Evolutionary conservation across 1,139 yeast genomes (phyloP).

Genomic region (Pichia sp.): DNA sequence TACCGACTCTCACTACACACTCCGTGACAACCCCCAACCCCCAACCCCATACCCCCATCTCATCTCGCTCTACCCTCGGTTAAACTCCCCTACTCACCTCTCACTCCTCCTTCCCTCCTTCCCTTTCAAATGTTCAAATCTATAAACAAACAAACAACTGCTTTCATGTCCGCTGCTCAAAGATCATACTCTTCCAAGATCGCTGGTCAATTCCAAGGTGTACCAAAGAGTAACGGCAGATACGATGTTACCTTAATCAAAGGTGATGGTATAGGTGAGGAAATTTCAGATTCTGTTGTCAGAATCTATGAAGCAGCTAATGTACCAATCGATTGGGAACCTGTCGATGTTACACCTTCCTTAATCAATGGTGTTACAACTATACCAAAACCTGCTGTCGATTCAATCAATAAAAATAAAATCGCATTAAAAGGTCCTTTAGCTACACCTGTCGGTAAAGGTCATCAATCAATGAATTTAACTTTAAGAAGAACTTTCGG

Average conservation of each 20-base stretch:
- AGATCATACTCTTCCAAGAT: constrained; percentile 33
- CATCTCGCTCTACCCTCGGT: no score
- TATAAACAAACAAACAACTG: background rate
- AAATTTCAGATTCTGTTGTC: constrained; percentile 89
- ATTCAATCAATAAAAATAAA: constrained; percentile 83
- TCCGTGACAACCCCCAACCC: no score
- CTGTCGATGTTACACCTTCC: constrained; percentile 91
- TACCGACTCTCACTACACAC: no score
- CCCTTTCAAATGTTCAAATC: background rate
- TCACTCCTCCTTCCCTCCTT: no score
- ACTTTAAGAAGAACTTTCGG: constrained; percentile 95
- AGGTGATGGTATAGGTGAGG: constrained; percentile 98
- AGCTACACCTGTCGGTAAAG: constrained; percentile 98
- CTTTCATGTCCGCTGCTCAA: constrained; percentile 15
- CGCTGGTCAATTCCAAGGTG: constrained; percentile 54
- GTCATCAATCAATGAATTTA: constrained; percentile 95
- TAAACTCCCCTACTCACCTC: no score
- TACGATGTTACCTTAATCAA: constrained; percentile 93
- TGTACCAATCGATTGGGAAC: constrained; percentile 96
- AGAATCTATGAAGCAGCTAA: constrained; percentile 86
- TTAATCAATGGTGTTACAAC: constrained; percentile 91
- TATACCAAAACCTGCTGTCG: constrained; percentile 86
- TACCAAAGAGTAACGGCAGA: constrained; percentile 59
- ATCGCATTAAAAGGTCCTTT: constrained; percentile 97
- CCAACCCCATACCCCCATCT: no score